These are phyloP conservation scores for Ustilago cynodontis DNA, from an alignment of 1,284 basidiomycete species.

Conservation along the genomic window DNA sequence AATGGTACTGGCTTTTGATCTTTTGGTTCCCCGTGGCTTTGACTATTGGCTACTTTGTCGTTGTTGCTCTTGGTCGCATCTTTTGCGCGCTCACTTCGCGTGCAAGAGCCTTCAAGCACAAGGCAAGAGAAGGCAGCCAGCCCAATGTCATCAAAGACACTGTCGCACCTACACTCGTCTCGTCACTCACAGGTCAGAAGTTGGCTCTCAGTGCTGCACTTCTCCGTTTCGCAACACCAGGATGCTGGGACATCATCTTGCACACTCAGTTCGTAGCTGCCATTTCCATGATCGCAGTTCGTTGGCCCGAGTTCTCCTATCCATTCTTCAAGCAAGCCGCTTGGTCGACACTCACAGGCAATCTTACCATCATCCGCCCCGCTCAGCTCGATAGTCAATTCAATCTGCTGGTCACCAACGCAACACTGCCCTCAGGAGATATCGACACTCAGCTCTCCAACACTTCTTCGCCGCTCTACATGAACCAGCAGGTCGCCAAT, in stretches of 20 bases:
- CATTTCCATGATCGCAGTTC: conserved; percentile 89
- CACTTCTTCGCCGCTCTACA: conserved; percentile 79
- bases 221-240: conserved; percentile 91
- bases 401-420: conserved; percentile 46
- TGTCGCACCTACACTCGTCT: conserved; percentile 73
- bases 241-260: conserved; percentile 89
- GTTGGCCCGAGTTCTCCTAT: conserved; percentile 94
- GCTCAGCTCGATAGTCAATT: conserved; percentile 18
- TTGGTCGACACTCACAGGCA: conserved; percentile 70
- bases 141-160: conserved; percentile 60
- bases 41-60: conserved; percentile 82
- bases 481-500: conserved; percentile 79
- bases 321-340: conserved; percentile 59
- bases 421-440: conserved; percentile 55
- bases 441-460: conserved; percentile 76
- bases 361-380: conserved; percentile 55
- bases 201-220: conserved; percentile 86
- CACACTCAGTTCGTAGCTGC: conserved; percentile 84
- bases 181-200: conserved; percentile 90
- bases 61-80: conserved; percentile 81
- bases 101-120: conserved; percentile 53
- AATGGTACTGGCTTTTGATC: conserved; percentile 80
- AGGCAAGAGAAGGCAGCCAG: conserved; percentile 60
- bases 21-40: conserved; percentile 85
- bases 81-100: conserved; percentile 52